A percentile compares a stretch with the other conserved stretches of the same genome.
Evolutionary conservation across 441 rosid genomes (phyloP).

Genomic region (Gossypium davidsonii): DNA sequence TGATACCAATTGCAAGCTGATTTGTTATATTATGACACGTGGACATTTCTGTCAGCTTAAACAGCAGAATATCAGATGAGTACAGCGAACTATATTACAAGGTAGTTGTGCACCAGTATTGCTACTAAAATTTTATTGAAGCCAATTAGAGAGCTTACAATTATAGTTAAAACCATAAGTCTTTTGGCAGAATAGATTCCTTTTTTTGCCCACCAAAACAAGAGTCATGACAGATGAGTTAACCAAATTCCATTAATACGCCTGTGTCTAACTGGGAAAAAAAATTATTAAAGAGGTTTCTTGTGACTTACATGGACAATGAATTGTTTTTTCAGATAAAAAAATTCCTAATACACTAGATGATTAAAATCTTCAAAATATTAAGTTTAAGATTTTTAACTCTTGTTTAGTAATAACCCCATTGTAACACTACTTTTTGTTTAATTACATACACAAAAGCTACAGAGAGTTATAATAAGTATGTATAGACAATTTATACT

Average conservation of each 20-base stretch:
- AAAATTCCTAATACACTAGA: neutral
- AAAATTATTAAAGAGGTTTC: neutral
- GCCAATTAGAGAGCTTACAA: neutral
- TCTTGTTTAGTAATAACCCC: neutral
- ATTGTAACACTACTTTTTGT: neutral
- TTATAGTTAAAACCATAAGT: neutral
- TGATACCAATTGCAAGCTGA: constrained; percentile 1
- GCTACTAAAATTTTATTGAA: neutral
- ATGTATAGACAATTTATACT: neutral
- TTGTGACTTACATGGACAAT: neutral
- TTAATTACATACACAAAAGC: neutral
- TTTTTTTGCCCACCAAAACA: neutral
- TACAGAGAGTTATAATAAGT: neutral
- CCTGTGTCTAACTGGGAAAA: neutral
- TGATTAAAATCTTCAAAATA: neutral
- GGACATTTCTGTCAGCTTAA: neutral
- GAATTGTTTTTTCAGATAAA: neutral
- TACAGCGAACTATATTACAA: neutral
- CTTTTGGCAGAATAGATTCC: neutral
- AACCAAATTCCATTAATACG: neutral
- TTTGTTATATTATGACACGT: neutral
- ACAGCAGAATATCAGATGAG: neutral
- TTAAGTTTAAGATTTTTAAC: neutral
- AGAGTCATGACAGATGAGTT: constrained; percentile 2
- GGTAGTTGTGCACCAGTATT: neutral